Evolutionary conservation across 2,329 filamentous ascomycete genomes (phyloP).

Genomic region (Thelonectria olida): DNA sequence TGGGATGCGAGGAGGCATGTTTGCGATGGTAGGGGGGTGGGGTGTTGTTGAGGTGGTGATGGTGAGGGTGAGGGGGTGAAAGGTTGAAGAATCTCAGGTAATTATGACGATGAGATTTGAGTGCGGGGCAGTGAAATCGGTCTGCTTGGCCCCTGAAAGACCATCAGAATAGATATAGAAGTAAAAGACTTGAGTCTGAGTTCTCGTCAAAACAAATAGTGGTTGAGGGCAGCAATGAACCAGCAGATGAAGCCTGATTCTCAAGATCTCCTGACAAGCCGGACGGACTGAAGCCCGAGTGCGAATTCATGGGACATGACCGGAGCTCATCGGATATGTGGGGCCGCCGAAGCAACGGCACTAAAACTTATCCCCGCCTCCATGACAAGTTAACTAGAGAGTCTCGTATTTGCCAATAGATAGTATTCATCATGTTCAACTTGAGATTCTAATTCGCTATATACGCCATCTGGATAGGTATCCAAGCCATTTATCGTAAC

Average conservation of each 20-base stretch:
- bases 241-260: too few species aligned
- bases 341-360: not conserved
- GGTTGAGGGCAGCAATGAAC: too few species aligned
- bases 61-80: not conserved
- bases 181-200: not conserved
- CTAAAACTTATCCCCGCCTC: not conserved
- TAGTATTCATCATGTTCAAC: too few species aligned
- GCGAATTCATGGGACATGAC: not conserved
- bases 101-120: not conserved
- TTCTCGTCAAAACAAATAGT: too few species aligned
- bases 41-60: not conserved
- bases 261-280: too few species aligned
- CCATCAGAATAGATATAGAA: too few species aligned
- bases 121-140: not conserved
- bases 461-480: not conserved
- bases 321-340: conserved; percentile 15
- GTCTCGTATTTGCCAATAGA: not conserved
- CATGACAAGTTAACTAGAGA: not conserved
- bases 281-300: not conserved
- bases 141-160: not conserved
- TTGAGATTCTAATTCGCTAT: too few species aligned
- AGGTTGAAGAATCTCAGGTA: not conserved
- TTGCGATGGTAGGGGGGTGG: not conserved
- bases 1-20: conserved; percentile 60
- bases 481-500: conserved; percentile 15